Evolutionary conservation across 768 basidiomycete species (phyloP), one percentile per base, ranked within the genome.

Genomic region (Termitomyces sp.): DNA sequence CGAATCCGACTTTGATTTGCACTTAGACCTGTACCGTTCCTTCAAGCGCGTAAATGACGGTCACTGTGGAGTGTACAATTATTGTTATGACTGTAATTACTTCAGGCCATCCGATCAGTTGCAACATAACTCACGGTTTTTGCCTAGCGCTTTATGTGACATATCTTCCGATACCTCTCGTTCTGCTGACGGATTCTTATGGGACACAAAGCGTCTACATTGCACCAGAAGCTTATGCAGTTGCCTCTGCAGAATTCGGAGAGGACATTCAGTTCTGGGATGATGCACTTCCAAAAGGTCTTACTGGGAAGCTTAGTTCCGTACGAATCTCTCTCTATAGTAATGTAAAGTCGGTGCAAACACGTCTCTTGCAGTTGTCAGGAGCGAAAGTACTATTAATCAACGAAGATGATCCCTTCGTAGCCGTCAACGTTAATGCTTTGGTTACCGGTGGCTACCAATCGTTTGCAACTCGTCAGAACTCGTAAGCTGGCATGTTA

Each of bases 11-110:
- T 81, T 80, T 62, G 79, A 81, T 59, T 71, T 83, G 26, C 83
- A 84, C 62, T 56, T 83, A 44, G 82, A 84, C 61, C 64, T 85
- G 16, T 83, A 77, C 34, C 71, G 75, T 9, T 72, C 83, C 4
- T 73, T 84, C 60, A 83, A 82, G 62, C 72, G 79, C 18, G 70
- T 82, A 26, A 80, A 82, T 61, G 84, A 86, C 62, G 83, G 83
- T 0, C 84, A 85, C 64, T 82, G 80, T 62, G 77, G 77, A 15
- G 79, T 80, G 66, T 72, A 81, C 42, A 83, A 84, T 64, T 64
- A 69, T 20, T 86, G 84, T 64, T 85, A 79, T 66, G 65, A 65
- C 51, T 64, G 66, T 65, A 61, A 63, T 61, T 26, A n/a, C 34
- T 42, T 36, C n/a, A 4, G 15, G 29, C 13, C 18, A 45, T 57